A percentile compares a stretch with the other conserved stretches of the same genome.
Conservation (phyloP, 2,329 filamentous ascomycete species). For the Pseudonectria foliicola region DNA sequence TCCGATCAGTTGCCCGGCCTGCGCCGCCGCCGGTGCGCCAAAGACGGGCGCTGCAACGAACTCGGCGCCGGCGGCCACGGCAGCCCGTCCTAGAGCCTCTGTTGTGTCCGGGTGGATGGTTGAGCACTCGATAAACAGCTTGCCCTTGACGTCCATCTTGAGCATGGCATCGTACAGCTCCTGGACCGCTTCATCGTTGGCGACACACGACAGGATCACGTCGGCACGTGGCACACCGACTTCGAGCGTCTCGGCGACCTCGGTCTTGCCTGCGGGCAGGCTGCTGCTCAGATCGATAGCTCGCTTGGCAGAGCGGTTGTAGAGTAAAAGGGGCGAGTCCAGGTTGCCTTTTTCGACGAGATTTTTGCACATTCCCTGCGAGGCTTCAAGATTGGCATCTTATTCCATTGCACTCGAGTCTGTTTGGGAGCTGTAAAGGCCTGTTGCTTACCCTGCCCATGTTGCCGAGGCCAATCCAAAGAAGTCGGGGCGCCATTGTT, state of each 20-base stretch:
- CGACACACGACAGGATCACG: constrained; percentile 75
- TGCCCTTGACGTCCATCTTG: constrained; percentile 50
- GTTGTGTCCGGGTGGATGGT: constrained; percentile 82
- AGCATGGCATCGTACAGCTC: constrained; percentile 53
- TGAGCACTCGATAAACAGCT: constrained; percentile 80
- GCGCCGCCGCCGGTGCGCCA: constrained; percentile 63
- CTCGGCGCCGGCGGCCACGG: constrained; percentile 53
- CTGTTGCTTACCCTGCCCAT: constrained; percentile 67
- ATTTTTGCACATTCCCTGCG: constrained; percentile 76
- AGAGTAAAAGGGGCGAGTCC: constrained; percentile 65
- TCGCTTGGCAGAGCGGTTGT: constrained; percentile 68
- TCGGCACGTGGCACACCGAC: constrained; percentile 62
- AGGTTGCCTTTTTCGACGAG: constrained; percentile 70
- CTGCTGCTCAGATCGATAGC: constrained; percentile 55
- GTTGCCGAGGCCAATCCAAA: constrained; percentile 81
- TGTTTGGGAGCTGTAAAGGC: background rate
- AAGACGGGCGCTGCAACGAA: constrained; percentile 71
- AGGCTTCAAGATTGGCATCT: background rate
- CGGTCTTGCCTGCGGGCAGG: constrained; percentile 55
- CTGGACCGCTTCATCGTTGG: constrained; percentile 68
- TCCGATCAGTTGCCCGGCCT: constrained; percentile 62
- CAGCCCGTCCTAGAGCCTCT: constrained; percentile 52
- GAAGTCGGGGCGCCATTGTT: constrained; percentile 52
- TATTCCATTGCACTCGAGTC: constrained; percentile 1
- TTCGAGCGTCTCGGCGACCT: constrained; percentile 55